A percentile compares a stretch with the other conserved stretches of the same genome.
phyloP scores from a whole-genome alignment of 768 basidiomycete species.

The Lentinula sp. region DNA sequence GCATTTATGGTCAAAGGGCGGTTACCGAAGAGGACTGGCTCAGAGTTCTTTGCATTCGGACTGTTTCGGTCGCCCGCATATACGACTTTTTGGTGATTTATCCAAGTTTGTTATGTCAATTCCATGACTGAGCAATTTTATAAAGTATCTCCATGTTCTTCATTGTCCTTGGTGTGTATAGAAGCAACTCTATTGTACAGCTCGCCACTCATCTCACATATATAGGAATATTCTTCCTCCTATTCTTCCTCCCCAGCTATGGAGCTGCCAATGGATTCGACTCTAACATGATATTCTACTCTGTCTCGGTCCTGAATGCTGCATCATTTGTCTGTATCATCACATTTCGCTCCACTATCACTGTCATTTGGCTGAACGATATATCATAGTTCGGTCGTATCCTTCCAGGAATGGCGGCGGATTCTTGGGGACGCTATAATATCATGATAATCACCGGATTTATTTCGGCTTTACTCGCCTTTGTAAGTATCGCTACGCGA shows the following conservation, averaged over 20 bases:
- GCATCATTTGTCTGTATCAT: constrained; percentile 11
- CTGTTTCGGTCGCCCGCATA: constrained; percentile 11
- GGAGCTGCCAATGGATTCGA: constrained; percentile 12
- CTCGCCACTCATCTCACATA: background rate
- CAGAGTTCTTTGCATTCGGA: constrained; percentile 11
- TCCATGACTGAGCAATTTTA: too few relatives aligned
- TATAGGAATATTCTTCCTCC: constrained; percentile 12
- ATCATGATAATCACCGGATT: constrained; percentile 10
- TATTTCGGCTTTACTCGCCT: constrained; percentile 8
- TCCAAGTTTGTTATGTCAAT: too few relatives aligned
- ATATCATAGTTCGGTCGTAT: background rate
- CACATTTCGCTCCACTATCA: background rate
- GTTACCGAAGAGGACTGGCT: constrained; percentile 8
- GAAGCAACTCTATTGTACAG: background rate
- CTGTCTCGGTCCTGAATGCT: constrained; percentile 13
- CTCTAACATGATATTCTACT: constrained; percentile 15
- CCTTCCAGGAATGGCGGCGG: constrained; percentile 11
- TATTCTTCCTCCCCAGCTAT: constrained; percentile 14
- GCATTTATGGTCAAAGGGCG: constrained; percentile 12
- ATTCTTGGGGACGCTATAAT: constrained; percentile 14
- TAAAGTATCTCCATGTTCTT: background rate
- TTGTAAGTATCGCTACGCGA: constrained; percentile 12
- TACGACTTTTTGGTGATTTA: constrained; percentile 11
- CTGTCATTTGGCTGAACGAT: background rate
- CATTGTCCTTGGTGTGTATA: background rate